Base-by-base conservation (phyloP, 202 grass and related monocot species). In the Eragrostis tef region DNA sequence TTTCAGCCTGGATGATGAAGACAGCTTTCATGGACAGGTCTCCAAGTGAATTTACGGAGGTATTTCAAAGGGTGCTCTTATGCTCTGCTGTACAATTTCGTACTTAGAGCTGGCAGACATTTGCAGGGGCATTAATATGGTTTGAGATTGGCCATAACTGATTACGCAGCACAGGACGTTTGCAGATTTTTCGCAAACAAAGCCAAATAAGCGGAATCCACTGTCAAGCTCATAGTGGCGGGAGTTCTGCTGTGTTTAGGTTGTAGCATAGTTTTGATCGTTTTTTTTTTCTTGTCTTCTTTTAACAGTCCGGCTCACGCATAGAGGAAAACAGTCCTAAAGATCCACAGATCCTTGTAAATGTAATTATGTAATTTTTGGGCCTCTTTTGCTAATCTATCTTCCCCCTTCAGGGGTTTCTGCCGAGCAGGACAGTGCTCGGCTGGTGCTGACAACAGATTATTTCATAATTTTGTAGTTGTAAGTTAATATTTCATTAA, bases 331-430 rank as follows among this genome's bases (percentile, higher is more conserved):
- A 25, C 36, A 60, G 48, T 65, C 13, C 45, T 14, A 9, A 29
- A 79, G 9, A 47, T 86, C 3, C 11, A 36, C 48, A 31, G 60
- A 44, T 85, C 52, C 53, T 1, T 88, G 70, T 88, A 81, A 76
- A 76, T 88, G 77, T 88, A 81, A 88, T 69, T 79, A 69, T 80
- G 25, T 80, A 79, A 70, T 52, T 80, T 73, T 88, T 75, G 17
- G 49, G 70, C 29, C 52, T 69, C 21, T 46, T 87, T 88, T 6
- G 14, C 67, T 74, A 74, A 84, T 64, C 43, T 46, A 13, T 70
- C 59, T 50, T 67, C 26, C 69, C 63, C 79, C 9, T 46, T 24
- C 13, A 62, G 60, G 24, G 36, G 50, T 67, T 67, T 59, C 11
- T 70, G 45, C 7, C 20, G 52, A 24, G 49, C 13, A 16, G 31